A percentile compares a stretch with the other conserved stretches of the same genome.
Evolutionary conservation across 2,329 filamentous ascomycete genomes (phyloP).

Genomic region (Sordariomycetes sp.): DNA sequence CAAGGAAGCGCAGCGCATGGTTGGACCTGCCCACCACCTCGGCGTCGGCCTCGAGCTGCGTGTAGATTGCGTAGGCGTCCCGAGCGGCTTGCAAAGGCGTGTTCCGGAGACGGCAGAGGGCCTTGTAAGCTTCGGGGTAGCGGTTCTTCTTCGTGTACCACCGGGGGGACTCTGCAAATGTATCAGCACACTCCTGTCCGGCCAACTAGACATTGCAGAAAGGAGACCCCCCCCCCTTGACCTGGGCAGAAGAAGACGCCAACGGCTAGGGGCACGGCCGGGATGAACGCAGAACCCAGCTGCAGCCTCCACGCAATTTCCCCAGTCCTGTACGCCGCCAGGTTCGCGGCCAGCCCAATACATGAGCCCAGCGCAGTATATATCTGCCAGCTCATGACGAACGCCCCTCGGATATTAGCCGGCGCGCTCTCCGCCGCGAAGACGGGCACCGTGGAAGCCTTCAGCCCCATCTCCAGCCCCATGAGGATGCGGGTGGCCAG

Average conservation of each 20-base stretch:
- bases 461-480: slow-evolving; percentile 57
- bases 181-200: slow-evolving; percentile 30
- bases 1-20: slow-evolving; percentile 17
- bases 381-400: slow-evolving; percentile 66
- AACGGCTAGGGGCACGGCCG: slow-evolving; percentile 36
- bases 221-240: too few relatives aligned
- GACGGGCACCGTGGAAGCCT: slow-evolving; percentile 53
- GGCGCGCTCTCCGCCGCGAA: slow-evolving; percentile 64
- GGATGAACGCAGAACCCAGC: slow-evolving; percentile 49
- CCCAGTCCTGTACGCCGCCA: slow-evolving; percentile 30
- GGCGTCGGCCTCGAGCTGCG: slow-evolving; percentile 27
- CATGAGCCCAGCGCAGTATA: slow-evolving; percentile 34
- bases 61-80: slow-evolving; percentile 42
- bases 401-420: slow-evolving; percentile 52
- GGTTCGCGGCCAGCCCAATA: slow-evolving; percentile 42
- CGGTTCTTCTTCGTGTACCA: slow-evolving; percentile 53
- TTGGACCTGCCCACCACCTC: slow-evolving; percentile 21
- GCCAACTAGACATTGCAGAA: slow-evolving; percentile 16
- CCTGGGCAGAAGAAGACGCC: slow-evolving; percentile 45
- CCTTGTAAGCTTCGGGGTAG: slow-evolving; percentile 45
- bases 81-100: slow-evolving; percentile 42
- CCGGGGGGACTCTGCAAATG: slow-evolving; percentile 36
- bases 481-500: slow-evolving; percentile 48
- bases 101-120: slow-evolving; percentile 35
- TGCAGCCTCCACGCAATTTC: slow-evolving; percentile 29